phyloP scores from a whole-genome alignment of 2,329 filamentous ascomycete genomes.

The Ophiosphaerella korrae region DNA sequence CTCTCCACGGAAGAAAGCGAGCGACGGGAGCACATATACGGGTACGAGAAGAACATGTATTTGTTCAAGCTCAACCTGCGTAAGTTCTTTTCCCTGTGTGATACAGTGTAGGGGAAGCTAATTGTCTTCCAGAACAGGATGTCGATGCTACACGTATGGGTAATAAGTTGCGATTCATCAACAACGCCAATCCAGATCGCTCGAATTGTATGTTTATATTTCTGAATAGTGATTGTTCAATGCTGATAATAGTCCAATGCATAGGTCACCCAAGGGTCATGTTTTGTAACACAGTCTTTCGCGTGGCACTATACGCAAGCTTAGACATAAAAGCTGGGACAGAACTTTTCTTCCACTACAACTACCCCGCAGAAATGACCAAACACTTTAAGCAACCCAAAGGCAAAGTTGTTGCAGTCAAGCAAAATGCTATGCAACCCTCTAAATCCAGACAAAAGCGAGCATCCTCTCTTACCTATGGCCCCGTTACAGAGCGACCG shows the following conservation, averaged over 20 bases:
- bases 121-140: conserved; percentile 47
- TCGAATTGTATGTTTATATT: conserved; percentile 55
- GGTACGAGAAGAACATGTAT: conserved; percentile 67
- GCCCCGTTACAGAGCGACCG: not conserved
- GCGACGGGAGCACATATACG: conserved; percentile 69
- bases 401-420: conserved; percentile 16
- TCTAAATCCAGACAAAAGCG: conserved; percentile 9
- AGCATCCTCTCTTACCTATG: not conserved
- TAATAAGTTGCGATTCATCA: conserved; percentile 83
- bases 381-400: conserved; percentile 30
- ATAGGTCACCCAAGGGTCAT: conserved; percentile 65
- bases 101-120: conserved; percentile 2
- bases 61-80: conserved; percentile 59
- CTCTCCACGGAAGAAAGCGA: conserved; percentile 73
- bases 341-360: conserved; percentile 83
- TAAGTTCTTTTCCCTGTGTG: conserved; percentile 17
- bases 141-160: conserved; percentile 78
- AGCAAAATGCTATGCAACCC: conserved; percentile 7
- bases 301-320: conserved; percentile 75
- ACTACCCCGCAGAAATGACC: conserved; percentile 43
- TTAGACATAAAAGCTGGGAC: conserved; percentile 72
- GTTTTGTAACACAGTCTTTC: conserved; percentile 73
- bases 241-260: not conserved
- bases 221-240: not conserved
- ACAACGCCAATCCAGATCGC: conserved; percentile 66